These are phyloP conservation scores for Barnettozyma hawaiiensis DNA, from an alignment of 1,139 yeast species.

Conservation along the genomic window DNA sequence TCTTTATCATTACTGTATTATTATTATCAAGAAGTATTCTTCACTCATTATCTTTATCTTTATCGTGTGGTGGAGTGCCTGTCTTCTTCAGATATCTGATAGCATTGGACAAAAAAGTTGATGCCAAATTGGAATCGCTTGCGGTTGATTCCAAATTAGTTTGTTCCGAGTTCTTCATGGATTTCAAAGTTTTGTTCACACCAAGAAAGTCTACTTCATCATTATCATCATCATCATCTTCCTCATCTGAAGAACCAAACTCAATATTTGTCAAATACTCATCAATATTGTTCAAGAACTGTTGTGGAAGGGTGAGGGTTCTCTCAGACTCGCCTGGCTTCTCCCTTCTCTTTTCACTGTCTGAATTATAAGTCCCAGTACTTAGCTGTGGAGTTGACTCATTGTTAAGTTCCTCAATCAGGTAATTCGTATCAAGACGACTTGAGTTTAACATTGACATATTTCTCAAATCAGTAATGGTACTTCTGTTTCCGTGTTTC, in stretches of 20 bases:
- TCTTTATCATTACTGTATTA: neutral
- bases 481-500: slow-evolving; percentile 12
- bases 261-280: slow-evolving; percentile 22
- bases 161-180: slow-evolving; percentile 9
- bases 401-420: slow-evolving; percentile 16
- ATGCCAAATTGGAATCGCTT: slow-evolving; percentile 3
- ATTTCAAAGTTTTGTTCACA: slow-evolving; percentile 19
- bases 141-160: neutral
- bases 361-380: neutral
- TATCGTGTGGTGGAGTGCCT: slow-evolving; percentile 7
- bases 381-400: slow-evolving; percentile 1
- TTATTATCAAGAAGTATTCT: no score
- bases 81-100: slow-evolving; percentile 14
- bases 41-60: slow-evolving; percentile 6
- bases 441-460: slow-evolving; percentile 20
- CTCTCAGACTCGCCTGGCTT: slow-evolving; percentile 4
- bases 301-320: slow-evolving; percentile 24
- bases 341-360: neutral
- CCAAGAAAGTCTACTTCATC: slow-evolving; percentile 22
- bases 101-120: slow-evolving; percentile 11
- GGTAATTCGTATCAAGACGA: slow-evolving; percentile 22
- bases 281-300: slow-evolving; percentile 24
- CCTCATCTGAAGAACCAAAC: slow-evolving; percentile 14
- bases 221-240: slow-evolving; percentile 20
- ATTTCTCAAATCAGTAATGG: slow-evolving; percentile 17